Evolutionary conservation across 495 filamentous ascomycete genomes (phyloP).

Genomic region (Apodospora peruviana): DNA sequence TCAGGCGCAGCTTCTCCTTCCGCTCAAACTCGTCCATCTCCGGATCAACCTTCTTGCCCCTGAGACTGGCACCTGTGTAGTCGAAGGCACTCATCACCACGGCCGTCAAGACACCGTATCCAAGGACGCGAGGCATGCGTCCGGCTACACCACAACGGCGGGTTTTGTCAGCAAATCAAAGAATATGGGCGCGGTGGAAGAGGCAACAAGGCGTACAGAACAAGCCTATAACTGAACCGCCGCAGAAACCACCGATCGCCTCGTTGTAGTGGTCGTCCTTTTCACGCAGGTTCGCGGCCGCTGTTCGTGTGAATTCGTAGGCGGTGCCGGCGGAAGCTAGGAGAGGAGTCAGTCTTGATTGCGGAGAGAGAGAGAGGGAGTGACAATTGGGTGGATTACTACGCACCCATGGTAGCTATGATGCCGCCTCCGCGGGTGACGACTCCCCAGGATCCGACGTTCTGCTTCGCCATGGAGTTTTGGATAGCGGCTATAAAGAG

Average conservation of each 20-base stretch:
- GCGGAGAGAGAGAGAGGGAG: background rate
- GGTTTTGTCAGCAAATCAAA: background rate
- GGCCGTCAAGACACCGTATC: slow-evolving; percentile 63
- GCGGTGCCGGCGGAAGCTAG: slow-evolving; percentile 75
- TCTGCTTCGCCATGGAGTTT: slow-evolving; percentile 75
- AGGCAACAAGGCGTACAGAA: slow-evolving; percentile 26
- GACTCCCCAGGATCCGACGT: slow-evolving; percentile 70
- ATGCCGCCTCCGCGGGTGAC: slow-evolving; percentile 54
- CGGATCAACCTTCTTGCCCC: slow-evolving; percentile 47
- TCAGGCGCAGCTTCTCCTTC: slow-evolving; percentile 70
- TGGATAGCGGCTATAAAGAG: slow-evolving; percentile 69
- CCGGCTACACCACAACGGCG: slow-evolving; percentile 50
- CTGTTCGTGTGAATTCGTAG: slow-evolving; percentile 62
- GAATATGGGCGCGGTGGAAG: no score
- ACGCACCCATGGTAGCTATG: slow-evolving; percentile 35
- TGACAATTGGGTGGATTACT: background rate
- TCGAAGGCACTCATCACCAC: slow-evolving; percentile 63
- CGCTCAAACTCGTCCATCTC: slow-evolving; percentile 73
- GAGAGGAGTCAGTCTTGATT: slow-evolving; percentile 14
- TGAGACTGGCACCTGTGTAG: slow-evolving; percentile 69
- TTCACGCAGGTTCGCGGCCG: slow-evolving; percentile 41
- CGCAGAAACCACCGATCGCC: slow-evolving; percentile 33
- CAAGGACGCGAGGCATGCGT: slow-evolving; percentile 73
- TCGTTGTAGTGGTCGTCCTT: slow-evolving; percentile 37
- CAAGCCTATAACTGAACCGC: slow-evolving; percentile 34